A percentile compares a stretch with the other conserved stretches of the same genome.
phyloP scores from a whole-genome alignment of 176 grass and related monocot genomes.

The Aegilops speltoides region DNA sequence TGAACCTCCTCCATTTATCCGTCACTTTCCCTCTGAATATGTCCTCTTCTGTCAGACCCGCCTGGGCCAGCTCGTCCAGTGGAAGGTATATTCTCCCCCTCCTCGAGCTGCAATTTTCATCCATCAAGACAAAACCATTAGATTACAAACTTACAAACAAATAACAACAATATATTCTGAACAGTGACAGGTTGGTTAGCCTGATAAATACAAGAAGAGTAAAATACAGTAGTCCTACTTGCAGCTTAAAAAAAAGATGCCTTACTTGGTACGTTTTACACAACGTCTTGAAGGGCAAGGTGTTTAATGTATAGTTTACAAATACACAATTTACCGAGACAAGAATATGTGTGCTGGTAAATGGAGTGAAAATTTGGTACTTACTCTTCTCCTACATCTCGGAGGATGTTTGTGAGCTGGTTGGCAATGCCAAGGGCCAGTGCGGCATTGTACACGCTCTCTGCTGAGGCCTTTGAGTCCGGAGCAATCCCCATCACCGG shows the following conservation, averaged over 20 bases:
- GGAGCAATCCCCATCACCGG: conserved; percentile 92
- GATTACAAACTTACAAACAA: conserved; percentile 28
- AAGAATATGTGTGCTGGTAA: neutral
- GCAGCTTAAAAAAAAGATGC: neutral
- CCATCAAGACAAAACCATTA: conserved; percentile 32
- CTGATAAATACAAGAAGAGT: neutral
- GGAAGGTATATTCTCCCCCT: conserved; percentile 99
- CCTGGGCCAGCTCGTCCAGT: conserved; percentile 66
- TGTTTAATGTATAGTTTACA: neutral
- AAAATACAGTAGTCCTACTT: neutral
- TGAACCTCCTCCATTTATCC: conserved; percentile 88
- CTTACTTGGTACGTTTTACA: neutral
- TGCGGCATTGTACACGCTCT: conserved; percentile 79
- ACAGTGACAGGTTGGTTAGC: neutral
- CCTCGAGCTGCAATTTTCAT: conserved; percentile 68
- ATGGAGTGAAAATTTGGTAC: conserved; percentile 13
- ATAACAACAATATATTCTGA: neutral
- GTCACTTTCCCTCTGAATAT: conserved; percentile 91
- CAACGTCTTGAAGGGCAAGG: neutral
- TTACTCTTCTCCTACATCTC: conserved; percentile 98
- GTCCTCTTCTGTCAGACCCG: conserved; percentile 77
- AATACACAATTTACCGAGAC: neutral
- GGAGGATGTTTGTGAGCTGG: conserved; percentile 96
- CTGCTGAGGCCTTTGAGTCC: conserved; percentile 67
- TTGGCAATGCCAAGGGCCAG: conserved; percentile 91